Evolutionary conservation across 2,329 filamentous ascomycete genomes (phyloP).

Genomic region (Claviceps maximensis): DNA sequence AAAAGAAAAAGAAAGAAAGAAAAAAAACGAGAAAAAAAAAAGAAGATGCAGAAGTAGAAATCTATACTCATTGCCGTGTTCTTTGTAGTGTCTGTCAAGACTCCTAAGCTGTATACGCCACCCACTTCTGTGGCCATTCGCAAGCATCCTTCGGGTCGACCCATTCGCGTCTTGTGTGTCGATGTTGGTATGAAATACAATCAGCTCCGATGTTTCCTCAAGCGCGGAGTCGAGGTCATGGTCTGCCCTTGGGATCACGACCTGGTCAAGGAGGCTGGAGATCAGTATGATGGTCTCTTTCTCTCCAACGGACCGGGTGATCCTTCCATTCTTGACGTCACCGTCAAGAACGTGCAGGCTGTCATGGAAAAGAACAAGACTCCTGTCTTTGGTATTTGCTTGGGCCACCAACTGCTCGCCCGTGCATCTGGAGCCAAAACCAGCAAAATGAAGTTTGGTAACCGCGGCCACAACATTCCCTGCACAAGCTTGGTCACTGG

Average conservation of each 20-base stretch:
- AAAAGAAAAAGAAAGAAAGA: not conserved
- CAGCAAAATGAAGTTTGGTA: constrained; percentile 98
- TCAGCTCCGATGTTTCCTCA: constrained; percentile 85
- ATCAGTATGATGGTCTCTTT: constrained; percentile 91
- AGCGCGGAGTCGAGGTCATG: constrained; percentile 81
- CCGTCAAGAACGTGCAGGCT: constrained; percentile 64
- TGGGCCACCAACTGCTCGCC: constrained; percentile 90
- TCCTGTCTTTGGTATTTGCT: constrained; percentile 90
- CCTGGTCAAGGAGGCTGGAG: constrained; percentile 60
- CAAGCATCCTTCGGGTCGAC: constrained; percentile 77
- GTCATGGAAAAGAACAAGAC: constrained; percentile 68
- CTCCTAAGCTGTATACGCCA: constrained; percentile 76
- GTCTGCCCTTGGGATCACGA: constrained; percentile 96
- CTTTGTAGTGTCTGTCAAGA: constrained; percentile 67
- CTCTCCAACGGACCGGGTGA: constrained; percentile 97
- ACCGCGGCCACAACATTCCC: constrained; percentile 96
- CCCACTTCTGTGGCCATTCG: constrained; percentile 56
- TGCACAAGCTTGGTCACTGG: constrained; percentile 93
- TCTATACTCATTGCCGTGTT: constrained; percentile 23
- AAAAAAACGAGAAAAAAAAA: not conserved
- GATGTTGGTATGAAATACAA: constrained; percentile 99
- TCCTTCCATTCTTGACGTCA: constrained; percentile 69
- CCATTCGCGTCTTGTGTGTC: constrained; percentile 77
- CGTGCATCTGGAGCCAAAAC: constrained; percentile 79
- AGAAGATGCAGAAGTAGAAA: not conserved